Base-by-base conservation (phyloP, 1,284 basidiomycete species). In the Tylopilus sp. region DNA sequence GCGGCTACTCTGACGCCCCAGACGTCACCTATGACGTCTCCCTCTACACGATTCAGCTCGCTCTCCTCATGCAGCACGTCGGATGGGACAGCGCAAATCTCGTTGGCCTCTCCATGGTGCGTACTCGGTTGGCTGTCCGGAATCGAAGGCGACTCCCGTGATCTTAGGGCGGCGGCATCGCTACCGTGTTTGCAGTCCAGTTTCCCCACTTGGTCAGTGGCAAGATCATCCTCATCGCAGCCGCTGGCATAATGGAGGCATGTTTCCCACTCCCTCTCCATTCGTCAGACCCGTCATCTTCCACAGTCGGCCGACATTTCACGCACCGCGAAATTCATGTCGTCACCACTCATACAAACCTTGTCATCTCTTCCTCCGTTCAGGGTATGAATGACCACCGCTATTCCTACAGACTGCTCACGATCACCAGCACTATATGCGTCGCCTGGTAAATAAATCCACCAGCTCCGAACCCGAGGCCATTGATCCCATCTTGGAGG, bases 1-100 rank as follows among this genome's bases (percentile, higher is more conserved):
- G 87, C 30, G 88, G 88, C 9, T 90, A 89, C 64, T 86, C 85
- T 1, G 87, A 88, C 54, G 86, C 86, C 1, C 87, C 85, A 0
- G 74, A 79, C 28, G 77, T 75, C 6, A 76, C 74, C 2, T 88
- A 90, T 62, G 76, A 85, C 55, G 69, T 75, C 2, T 66, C 71
- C 3, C 71, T 90, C 6, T 85, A 86, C 64, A 80, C 80, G 0
- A 83, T 80, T 0, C 86, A 90, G 59, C 81, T 90, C n/a, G 88
- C 87, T 0, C 74, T 89, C 2, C 75, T 90, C 46, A 79, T 90
- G 75, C 88, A 90, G 56, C 79, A 87, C 55, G 65, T 90, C 39
- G 74, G 74, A 44, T 90, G 87, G 86, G 72, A 76, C 8, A 77
- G 78, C 52, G 79, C 84, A 0, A 70, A 77, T 48, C 63, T 90